A percentile compares a stretch with the other conserved stretches of the same genome.
Evolutionary conservation across 768 basidiomycete genomes (phyloP).

Genomic region (Termitomyces sp.): DNA sequence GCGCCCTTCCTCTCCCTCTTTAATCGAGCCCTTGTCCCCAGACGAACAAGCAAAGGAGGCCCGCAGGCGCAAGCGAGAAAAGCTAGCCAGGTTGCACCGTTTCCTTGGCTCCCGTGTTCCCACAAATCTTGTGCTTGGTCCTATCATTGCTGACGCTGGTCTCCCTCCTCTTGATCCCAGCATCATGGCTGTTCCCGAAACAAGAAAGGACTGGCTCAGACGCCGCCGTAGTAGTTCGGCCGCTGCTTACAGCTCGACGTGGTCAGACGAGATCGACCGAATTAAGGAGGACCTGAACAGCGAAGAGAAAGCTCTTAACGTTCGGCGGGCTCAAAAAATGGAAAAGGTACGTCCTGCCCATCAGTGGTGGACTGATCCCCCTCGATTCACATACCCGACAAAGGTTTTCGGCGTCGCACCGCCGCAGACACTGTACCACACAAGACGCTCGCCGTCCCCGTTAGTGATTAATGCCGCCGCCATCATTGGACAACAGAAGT

Average conservation of each 20-base stretch:
- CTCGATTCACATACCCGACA: neutral
- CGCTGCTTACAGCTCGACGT: constrained; percentile 38
- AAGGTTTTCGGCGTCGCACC: constrained; percentile 82
- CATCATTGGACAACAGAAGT: constrained; percentile 8
- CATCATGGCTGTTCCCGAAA: constrained; percentile 19
- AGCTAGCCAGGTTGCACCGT: constrained; percentile 76
- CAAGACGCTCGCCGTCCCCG: constrained; percentile 44
- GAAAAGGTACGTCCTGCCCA: constrained; percentile 56
- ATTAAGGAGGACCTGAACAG: constrained; percentile 67
- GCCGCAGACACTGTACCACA: constrained; percentile 74
- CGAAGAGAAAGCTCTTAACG: constrained; percentile 73
- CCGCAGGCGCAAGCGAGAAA: constrained; percentile 65
- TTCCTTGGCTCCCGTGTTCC: constrained; percentile 84
- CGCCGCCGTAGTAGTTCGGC: constrained; percentile 51
- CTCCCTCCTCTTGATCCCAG: constrained; percentile 21
- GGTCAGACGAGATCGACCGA: constrained; percentile 55
- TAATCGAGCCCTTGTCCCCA: constrained; percentile 43
- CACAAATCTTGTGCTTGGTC: constrained; percentile 56
- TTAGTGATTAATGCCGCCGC: constrained; percentile 18
- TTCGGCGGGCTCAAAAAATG: constrained; percentile 81
- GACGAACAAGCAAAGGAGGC: constrained; percentile 58
- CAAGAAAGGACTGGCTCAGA: constrained; percentile 39
- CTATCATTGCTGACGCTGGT: constrained; percentile 24
- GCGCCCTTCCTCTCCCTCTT: constrained; percentile 31
- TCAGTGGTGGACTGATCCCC: neutral